Base-by-base conservation (phyloP, 2,329 filamentous ascomycete species). In the Cladosporium sp. region DNA sequence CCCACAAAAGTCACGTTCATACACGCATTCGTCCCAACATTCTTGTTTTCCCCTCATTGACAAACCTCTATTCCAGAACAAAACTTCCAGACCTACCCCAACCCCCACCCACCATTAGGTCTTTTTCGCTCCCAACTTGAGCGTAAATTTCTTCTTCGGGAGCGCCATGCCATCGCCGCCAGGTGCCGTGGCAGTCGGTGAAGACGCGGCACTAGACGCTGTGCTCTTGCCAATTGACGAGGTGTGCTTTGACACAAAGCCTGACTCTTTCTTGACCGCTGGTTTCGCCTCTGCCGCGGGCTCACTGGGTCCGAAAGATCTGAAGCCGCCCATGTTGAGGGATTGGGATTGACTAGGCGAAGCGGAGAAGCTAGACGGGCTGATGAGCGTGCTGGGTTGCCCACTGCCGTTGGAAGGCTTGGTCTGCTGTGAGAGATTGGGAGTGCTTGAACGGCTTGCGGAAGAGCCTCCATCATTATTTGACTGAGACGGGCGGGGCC, bases 261-360 rank as follows among this genome's bases (percentile, higher is more conserved):
- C 12, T 3, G 15, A 14, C 17, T 42, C 34, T 22, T 56, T 42
- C 15, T 36, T 43, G 8, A 39, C 47, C 1, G 22, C 12, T 7
- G 28, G 22, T 22, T 55, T 55, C 6, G 51, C 11, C 22, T 55
- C 51, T 5, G 30, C 42, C 12, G 34, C 42, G 9, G 43, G 19
- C 8, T 37, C 54, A 14, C 17, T 49, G 15, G 54, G 34, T 30
- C 65, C 63, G 51, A 64, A 69, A 20, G 60, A 63, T 25, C 67
- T 52, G 50, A 69, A 69, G 5, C 66, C 66, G 25, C 67, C 67
- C 20, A 68, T 51, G 47, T 69, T 69, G 38, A 65, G 61, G 37
- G 60, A 60, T 28, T 57, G 54, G 12, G 58, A 58, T 22, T 55
- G 59, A 28, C 59, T 59, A 12, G 61, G 55, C 6, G 64, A 60